These are phyloP conservation scores for Fusarium nematophilum DNA, from an alignment of 2,329 filamentous ascomycete genomes.

Conservation along the genomic window DNA sequence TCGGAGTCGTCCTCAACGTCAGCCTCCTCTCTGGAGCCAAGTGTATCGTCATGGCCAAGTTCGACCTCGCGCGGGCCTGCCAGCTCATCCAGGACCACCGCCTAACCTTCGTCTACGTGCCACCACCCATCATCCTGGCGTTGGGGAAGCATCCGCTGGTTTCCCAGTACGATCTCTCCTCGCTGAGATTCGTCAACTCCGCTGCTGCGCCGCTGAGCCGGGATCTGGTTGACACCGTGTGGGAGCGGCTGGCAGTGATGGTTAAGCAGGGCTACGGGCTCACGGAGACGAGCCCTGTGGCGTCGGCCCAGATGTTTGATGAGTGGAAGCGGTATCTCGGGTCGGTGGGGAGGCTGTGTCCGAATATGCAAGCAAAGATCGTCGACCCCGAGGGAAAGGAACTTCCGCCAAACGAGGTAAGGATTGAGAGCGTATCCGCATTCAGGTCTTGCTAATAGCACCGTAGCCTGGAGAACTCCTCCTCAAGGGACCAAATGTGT, in stretches of 20 bases:
- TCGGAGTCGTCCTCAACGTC: conserved; percentile 46
- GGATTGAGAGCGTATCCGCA: not conserved
- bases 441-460: not conserved
- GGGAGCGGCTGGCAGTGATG: conserved; percentile 77
- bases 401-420: conserved; percentile 64
- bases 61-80: conserved; percentile 85
- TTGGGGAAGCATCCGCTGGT: conserved; percentile 84
- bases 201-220: conserved; percentile 86
- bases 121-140: conserved; percentile 84
- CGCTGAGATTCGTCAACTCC: conserved; percentile 84
- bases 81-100: conserved; percentile 77
- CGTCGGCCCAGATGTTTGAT: conserved; percentile 77
- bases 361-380: conserved; percentile 85
- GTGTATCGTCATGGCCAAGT: conserved; percentile 77
- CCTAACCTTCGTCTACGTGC: conserved; percentile 83
- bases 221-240: conserved; percentile 82
- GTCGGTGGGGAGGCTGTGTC: conserved; percentile 79
- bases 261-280: conserved; percentile 96
- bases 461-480: conserved; percentile 73
- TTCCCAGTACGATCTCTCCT: conserved; percentile 82
- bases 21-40: conserved; percentile 70
- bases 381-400: conserved; percentile 71
- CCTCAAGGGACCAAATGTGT: conserved; percentile 83
- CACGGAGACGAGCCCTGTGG: conserved; percentile 85
- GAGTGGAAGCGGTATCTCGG: conserved; percentile 83